Evolutionary conservation across 2,329 filamentous ascomycete species (phyloP).

Genomic region (Coleophoma crateriformis): DNA sequence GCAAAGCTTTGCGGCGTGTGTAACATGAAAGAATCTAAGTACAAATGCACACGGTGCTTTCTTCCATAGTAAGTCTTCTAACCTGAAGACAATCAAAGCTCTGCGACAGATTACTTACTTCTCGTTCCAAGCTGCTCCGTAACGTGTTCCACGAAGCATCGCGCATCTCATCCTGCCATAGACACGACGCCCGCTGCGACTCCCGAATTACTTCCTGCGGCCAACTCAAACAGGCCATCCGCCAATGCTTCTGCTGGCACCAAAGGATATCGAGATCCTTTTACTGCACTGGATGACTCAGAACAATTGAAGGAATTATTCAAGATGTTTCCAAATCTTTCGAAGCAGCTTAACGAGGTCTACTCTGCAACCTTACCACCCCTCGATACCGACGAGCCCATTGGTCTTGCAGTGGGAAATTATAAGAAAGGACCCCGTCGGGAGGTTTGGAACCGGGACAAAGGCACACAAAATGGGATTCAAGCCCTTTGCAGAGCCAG

Average conservation of each 20-base stretch:
- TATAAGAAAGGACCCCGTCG: background rate
- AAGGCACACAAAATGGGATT: conserved; percentile 51
- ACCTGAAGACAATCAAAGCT: background rate
- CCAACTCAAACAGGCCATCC: background rate
- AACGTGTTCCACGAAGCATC: conserved; percentile 47
- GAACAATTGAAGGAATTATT: conserved; percentile 46
- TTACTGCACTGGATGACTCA: conserved; percentile 44
- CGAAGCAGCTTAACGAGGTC: conserved; percentile 41
- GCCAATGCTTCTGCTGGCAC: conserved; percentile 17
- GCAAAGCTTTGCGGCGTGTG: conserved; percentile 49
- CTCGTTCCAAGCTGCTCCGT: conserved; percentile 47
- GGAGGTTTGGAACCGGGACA: conserved; percentile 48
- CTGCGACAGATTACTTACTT: background rate
- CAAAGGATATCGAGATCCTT: conserved; percentile 34
- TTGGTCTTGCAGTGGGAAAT: background rate
- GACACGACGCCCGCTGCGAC: conserved; percentile 7
- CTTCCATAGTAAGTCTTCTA: conserved; percentile 47
- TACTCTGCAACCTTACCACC: conserved; percentile 44
- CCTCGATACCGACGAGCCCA: background rate
- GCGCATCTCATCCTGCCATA: conserved; percentile 24
- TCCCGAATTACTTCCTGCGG: conserved; percentile 7
- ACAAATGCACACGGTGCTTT: conserved; percentile 57
- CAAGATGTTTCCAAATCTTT: conserved; percentile 44
- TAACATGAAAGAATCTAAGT: conserved; percentile 44
- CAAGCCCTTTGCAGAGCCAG: conserved; percentile 46